Evolutionary conservation across 169 alveolate species (phyloP).

Genomic region (Neospora caninum): DNA sequence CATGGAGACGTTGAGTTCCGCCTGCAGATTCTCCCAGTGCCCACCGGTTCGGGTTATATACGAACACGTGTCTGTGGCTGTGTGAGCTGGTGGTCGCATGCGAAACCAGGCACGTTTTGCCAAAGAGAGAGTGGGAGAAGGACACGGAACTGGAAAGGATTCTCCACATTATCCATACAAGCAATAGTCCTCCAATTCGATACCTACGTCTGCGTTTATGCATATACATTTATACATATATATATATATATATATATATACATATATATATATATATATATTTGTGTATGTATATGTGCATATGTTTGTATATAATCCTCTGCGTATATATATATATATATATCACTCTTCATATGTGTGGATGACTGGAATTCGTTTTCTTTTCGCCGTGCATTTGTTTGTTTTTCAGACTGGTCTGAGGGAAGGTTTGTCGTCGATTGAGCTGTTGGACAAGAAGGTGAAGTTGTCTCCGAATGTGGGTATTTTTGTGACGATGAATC

Average conservation of each 20-base stretch:
- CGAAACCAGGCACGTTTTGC: too few relatives aligned
- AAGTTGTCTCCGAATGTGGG: conserved; percentile 92
- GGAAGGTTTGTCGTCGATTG: conserved; percentile 57
- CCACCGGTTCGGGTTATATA: too few relatives aligned
- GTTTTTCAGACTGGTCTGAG: conserved; percentile 47
- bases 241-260: background rate
- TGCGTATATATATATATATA: background rate
- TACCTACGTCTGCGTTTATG: background rate
- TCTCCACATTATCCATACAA: too few relatives aligned
- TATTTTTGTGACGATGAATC: conserved; percentile 94
- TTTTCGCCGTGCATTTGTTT: background rate
- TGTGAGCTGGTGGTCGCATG: too few relatives aligned
- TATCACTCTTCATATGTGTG: conserved; percentile 50
- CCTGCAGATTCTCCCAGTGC: too few relatives aligned
- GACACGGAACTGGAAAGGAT: too few relatives aligned
- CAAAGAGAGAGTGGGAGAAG: too few relatives aligned
- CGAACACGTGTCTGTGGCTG: too few relatives aligned
- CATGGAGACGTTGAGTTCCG: too few relatives aligned
- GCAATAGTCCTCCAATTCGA: too few relatives aligned
- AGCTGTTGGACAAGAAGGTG: conserved; percentile 75
- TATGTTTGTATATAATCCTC: background rate
- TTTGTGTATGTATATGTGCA: background rate
- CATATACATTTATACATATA: background rate
- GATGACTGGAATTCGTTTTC: background rate
- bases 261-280: conserved; percentile 57